Evolutionary conservation across 2,329 filamentous ascomycete genomes (phyloP), one percentile per base, ranked within the genome.

Genomic region (Teratosphaeriaceae sp.): DNA sequence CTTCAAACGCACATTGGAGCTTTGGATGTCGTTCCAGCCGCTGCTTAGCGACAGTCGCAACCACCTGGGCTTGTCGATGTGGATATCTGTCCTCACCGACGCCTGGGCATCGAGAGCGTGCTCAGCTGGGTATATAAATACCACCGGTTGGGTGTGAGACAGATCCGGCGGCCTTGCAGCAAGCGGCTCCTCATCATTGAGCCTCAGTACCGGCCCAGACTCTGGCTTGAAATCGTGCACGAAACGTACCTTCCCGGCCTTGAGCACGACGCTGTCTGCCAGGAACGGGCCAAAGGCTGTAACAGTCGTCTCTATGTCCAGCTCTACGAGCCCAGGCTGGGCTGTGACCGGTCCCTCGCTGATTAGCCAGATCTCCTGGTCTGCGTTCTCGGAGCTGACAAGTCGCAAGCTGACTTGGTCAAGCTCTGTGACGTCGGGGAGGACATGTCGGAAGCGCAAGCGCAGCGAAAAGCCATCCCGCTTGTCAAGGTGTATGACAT

Each of bases 61-160:
- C 1, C 79, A 81, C 44, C 85, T 85, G 54, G 82, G 81, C 52
- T 82, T 82, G 59, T 94, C 86, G 4, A 98, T 77, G 48, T 90
- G 81, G 19, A 94, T 82, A 34, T 81, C 71, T 48, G 77, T 83
- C 0, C 85, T 80, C 0, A 85, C 73, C 31, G 70, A 72, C 6
- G 94, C 68, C 38, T 74, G 75, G 2, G 85, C 77, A 46, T 87
- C 78, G 3, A 96, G 76, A 0, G 84, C 77, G 35, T 80, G 72
- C 1, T 75, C 64, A 13, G 80, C 77, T 23, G 88, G 85, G 59
- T 86, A 94, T 21, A 90, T 73, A n/a, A 80, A 74, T 1, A 94
- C 72, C 5, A 78, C 76, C 5, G 59, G 49, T 9, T 54, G 51
- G 6, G 52, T 3, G 18, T 24, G 9, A 26, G 34, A 38, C 15